Base-by-base conservation (phyloP, 805 yeast species). In the Candida ortonii region DNA sequence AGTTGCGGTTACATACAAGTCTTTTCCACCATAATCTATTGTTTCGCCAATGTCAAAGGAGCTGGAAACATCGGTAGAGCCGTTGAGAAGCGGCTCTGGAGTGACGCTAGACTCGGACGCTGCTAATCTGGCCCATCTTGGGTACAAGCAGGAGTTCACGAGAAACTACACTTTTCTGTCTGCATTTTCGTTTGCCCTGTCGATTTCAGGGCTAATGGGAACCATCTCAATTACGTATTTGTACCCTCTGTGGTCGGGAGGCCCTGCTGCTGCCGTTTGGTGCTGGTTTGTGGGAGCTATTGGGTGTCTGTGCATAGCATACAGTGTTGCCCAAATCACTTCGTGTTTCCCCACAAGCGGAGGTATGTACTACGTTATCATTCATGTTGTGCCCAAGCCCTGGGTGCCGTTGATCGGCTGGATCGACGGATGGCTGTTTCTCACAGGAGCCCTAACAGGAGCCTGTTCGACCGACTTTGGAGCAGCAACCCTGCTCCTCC, bases 171-270 rank as follows among this genome's bases (percentile, higher is more conserved):
- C 73, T n/a, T 68, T 77, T 37, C 45, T 76, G 28, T 76, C 80
- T 28, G 79, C 80, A 8, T 78, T 73, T 46, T 80, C 82, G 3
- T 77, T 77, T 44, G 83, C 83, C 3, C 70, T 76, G 26, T 73
- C 80, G 18, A 76, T 78, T 44, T 78, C 80, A 55, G 84, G 84
- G 13, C 62, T 78, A 29, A 69, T 77, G 57, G 84, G 84, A 10
- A 74, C 82, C 25, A 70, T 77, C 21, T 65, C 81, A 8, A 73
- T 80, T 21, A 74, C 79, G 7, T 61, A 68, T 28, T 35, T 57
- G 34, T 71, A 70, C 44, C 76, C 76, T 7, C 52, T 70, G 22
- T 54, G 53, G 49, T 59, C 75, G 7, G 78, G 80, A 10, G 85
- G 84, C 3, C 76, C 83, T 7, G 78, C 78, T n/a, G 70, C 78